Percentiles rank a stretch among this genome's conserved stretches.
phyloP scores from a whole-genome alignment of 495 filamentous ascomycete species.

The Lophiotrema nucula region DNA sequence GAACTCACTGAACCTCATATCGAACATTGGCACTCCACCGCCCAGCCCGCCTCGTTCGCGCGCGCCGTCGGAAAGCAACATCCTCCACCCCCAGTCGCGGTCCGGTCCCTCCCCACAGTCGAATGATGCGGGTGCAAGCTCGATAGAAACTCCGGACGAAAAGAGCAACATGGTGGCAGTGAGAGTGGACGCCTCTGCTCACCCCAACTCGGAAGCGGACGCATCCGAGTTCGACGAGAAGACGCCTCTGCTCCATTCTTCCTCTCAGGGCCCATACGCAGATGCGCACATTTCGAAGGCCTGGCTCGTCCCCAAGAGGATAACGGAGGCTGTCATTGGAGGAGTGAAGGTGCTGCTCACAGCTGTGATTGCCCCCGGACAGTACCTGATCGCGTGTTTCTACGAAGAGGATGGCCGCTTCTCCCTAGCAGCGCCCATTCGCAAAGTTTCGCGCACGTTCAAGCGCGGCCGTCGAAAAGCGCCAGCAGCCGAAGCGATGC shows the following conservation, averaged over 20 bases:
- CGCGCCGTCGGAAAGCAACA: slow-evolving; percentile 31
- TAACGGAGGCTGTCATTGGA: slow-evolving; percentile 60
- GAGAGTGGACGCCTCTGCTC: slow-evolving; percentile 11
- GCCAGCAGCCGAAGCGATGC: slow-evolving; percentile 29
- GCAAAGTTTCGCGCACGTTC: slow-evolving; percentile 35
- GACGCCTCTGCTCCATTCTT: slow-evolving; percentile 56
- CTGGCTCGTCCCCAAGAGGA: slow-evolving; percentile 61
- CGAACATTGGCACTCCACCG: slow-evolving; percentile 64
- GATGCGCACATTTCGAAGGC: slow-evolving; percentile 28
- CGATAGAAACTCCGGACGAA: slow-evolving; percentile 20
- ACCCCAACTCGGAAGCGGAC: slow-evolving; percentile 13
- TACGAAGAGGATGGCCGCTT: slow-evolving; percentile 78
- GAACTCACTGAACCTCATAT: slow-evolving; percentile 97
- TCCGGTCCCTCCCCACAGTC: neutral
- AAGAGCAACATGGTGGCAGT: slow-evolving; percentile 23
- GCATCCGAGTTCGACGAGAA: slow-evolving; percentile 58
- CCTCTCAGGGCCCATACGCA: slow-evolving; percentile 7
- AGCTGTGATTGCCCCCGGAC: slow-evolving; percentile 70
- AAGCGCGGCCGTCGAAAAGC: slow-evolving; percentile 40
- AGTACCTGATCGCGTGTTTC: slow-evolving; percentile 77
- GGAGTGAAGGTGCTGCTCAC: slow-evolving; percentile 74
- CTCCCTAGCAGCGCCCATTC: slow-evolving; percentile 49
- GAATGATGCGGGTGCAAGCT: slow-evolving; percentile 26
- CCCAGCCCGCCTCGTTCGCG: slow-evolving; percentile 35
- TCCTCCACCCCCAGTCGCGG: slow-evolving; percentile 18